Conservation (phyloP, 225 moss, liverwort and hornwort species). For the Takakia lepidozioides region DNA sequence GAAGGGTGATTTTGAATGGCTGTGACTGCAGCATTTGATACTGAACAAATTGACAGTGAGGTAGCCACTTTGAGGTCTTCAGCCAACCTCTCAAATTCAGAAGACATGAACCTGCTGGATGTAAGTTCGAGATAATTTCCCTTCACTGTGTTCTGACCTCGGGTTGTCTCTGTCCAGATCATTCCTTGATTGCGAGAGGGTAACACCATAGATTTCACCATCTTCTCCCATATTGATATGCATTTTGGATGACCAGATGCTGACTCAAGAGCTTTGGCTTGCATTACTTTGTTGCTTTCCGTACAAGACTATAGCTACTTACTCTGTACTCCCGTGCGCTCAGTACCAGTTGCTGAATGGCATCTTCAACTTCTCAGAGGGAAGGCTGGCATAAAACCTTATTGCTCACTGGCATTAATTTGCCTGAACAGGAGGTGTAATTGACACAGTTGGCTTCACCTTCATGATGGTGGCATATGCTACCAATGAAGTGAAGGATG, state of each 20-base stretch:
- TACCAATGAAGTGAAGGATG: no score
- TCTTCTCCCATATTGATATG: not conserved
- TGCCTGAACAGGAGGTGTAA: no score
- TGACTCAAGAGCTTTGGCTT: not conserved
- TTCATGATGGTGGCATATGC: no score
- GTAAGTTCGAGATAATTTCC: no score
- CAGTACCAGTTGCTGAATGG: no score
- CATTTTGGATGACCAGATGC: not conserved
- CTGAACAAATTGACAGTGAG: constrained; percentile 49
- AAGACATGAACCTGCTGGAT: constrained; percentile 54
- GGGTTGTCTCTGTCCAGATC: not conserved
- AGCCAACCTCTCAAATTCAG: constrained; percentile 30
- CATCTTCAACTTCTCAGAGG: no score
- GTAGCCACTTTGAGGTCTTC: constrained; percentile 37
- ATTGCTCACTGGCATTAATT: no score
- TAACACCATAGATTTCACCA: not conserved
- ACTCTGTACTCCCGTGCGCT: no score
- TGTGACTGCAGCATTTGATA: constrained; percentile 77
- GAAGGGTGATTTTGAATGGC: not conserved
- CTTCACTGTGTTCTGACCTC: no score
- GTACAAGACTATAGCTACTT: not conserved
- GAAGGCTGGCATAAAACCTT: no score
- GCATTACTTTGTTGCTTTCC: not conserved
- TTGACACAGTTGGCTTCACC: no score
- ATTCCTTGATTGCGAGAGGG: constrained; percentile 3